phyloP scores from a whole-genome alignment of 441 rosid genomes.

The Manihot esculenta region DNA sequence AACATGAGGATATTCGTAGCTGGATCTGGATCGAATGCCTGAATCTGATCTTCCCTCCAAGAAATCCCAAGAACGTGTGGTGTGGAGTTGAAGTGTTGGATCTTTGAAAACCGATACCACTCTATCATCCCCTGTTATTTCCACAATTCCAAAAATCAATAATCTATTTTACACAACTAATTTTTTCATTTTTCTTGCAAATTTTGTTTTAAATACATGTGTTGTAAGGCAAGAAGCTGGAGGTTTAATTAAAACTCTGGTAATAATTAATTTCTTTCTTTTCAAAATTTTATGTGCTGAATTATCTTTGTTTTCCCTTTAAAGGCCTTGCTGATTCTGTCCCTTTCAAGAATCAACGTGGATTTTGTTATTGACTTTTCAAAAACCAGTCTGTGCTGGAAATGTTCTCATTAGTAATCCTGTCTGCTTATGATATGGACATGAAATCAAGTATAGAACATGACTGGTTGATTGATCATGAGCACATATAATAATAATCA shows the following conservation, averaged over 20 bases:
- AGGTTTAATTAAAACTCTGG: too few relatives aligned
- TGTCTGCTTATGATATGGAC: slow-evolving; percentile 12
- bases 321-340: not conserved
- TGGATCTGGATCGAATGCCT: slow-evolving; percentile 5
- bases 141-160: not conserved
- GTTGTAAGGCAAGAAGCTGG: too few relatives aligned
- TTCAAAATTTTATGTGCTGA: too few relatives aligned
- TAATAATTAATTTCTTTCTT: too few relatives aligned
- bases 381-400: slow-evolving; percentile 1
- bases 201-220: too few relatives aligned
- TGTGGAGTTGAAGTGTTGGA: slow-evolving; percentile 58
- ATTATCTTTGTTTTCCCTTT: not conserved
- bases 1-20: slow-evolving; percentile 10
- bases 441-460: not conserved
- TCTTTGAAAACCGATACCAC: slow-evolving; percentile 73
- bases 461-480: too few relatives aligned
- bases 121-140: slow-evolving; percentile 44
- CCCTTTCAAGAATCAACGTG: not conserved
- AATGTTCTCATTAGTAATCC: not conserved
- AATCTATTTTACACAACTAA: too few relatives aligned
- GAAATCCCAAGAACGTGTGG: slow-evolving; percentile 94
- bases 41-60: slow-evolving; percentile 39
- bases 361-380: not conserved
- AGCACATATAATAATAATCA: too few relatives aligned
- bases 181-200: too few relatives aligned